phyloP scores from a whole-genome alignment of 208 protist genomes.

The Leishmania lainsoni region DNA sequence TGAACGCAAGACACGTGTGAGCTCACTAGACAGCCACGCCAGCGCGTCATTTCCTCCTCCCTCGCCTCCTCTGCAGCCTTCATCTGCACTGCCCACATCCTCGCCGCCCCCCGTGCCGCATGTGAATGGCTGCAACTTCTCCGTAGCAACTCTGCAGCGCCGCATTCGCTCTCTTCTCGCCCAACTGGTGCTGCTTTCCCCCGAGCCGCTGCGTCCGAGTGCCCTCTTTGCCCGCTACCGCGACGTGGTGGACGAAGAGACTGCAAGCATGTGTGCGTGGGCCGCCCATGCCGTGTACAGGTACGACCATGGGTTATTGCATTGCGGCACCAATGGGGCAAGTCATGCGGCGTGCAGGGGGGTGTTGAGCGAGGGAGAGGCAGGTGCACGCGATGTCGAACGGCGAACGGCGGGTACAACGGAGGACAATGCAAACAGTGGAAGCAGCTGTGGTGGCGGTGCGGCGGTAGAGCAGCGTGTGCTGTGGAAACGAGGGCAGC shows the following conservation, averaged over 20 bases:
- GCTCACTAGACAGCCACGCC: neutral
- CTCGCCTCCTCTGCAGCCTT: neutral
- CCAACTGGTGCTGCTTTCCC: slow-evolving; percentile 46
- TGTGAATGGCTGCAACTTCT: neutral
- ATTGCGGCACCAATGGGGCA: neutral
- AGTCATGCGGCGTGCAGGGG: neutral
- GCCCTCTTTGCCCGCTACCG: slow-evolving; percentile 21
- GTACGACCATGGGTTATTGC: slow-evolving; percentile 6
- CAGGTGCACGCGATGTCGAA: neutral
- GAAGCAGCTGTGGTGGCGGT: neutral
- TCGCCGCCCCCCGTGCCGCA: neutral
- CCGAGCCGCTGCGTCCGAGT: slow-evolving; percentile 37
- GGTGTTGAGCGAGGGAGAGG: neutral
- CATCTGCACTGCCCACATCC: neutral
- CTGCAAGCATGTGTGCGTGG: slow-evolving; percentile 21
- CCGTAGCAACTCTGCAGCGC: slow-evolving; percentile 11
- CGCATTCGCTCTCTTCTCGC: slow-evolving; percentile 48
- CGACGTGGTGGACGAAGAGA: slow-evolving; percentile 19
- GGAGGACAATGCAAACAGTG: neutral
- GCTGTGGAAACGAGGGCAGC: neutral
- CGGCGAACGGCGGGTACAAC: neutral
- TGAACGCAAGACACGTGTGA: neutral
- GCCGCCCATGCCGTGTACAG: slow-evolving; percentile 16
- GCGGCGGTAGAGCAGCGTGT: slow-evolving; percentile 2
- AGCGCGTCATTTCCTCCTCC: neutral